Base-by-base conservation (phyloP, 495 filamentous ascomycete species). In the Corynascus novoguineensis region DNA sequence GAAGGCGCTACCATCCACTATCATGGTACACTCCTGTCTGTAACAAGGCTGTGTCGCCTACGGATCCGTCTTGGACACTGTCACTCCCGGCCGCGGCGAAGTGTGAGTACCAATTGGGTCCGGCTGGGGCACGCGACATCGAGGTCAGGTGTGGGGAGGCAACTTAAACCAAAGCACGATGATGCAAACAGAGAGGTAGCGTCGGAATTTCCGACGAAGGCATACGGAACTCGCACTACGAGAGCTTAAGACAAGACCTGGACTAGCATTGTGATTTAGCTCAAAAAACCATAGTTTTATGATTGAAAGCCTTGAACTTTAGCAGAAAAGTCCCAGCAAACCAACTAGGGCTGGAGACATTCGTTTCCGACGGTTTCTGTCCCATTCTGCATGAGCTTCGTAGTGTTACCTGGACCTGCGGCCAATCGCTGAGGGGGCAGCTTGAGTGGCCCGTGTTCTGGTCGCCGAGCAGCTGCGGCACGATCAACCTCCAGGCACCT, bases 361-460 rank as follows among this genome's bases (percentile, higher is more conserved):
- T 24, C 24, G 38, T 49, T n/a, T 58, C 41, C 24, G 37, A 21
- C 44, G 41, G 62, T 35, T 73, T 73, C 71, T 64, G 53, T 53
- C 55, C 27, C 63, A 52, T 71, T 61, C 59, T 28, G 44, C 11
- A 19, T 59, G 57, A 59, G 59, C 46, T 47, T 53, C 46, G 50
- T 34, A 57, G 40, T 32, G 51, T 55, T 41, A 41, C 37, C 37
- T 41, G 37, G n/a, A 21, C 0, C 21, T 41, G 37, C 47, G 53
- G 53, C 64, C 62, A 59, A 62, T 60, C 38, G 29, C 22, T 11
- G 64, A 53, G 52, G 50, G n/a, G 57, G 55, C 50, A 55, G 53
- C 49, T 40, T 41, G 11, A 31, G 52, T 60, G 64, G 55, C 53
- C 64, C 61, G 56, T 61, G 61, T 54, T 53, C 57, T 19, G 37